Evolutionary conservation across 306 rosid genomes (phyloP), one percentile per base, ranked within the genome.

Genomic region (Senna siamea): DNA sequence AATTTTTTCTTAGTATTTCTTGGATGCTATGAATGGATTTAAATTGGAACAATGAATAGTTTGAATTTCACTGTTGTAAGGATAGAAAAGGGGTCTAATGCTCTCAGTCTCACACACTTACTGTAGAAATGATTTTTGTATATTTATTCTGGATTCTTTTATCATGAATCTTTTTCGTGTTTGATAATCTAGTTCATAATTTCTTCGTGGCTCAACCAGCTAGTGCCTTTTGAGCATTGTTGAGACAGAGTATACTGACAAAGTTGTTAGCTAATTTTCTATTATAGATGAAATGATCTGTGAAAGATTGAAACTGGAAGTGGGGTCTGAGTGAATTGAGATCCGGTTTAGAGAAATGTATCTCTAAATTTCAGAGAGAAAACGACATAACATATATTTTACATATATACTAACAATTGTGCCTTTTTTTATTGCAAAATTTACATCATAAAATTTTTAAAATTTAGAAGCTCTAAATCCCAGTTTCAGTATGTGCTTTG

Each of bases 181-280:
- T 52, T 11, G n/a, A 1, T 68, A 3, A 1, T 17, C 7, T 53
- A 28, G 64, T 62, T 63, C 66, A 32, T 68, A n/a, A 1, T 50
- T 10, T 50, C 5, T 28, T 23, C 17, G 2, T 26, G 48, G 43
- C 20, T 66, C 13, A n/a, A n/a, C 66, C 60, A 2, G n/a, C 11
- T 55, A 62, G 48, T 34, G 72, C 43, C 78, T 58, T 76, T 74
- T 50, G 37, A 59, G 3, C 47, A 40, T 68, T 5, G 50, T 48
- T 22, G 57, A 77, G 67, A 50, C 10, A 64, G 56, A 46, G n/a
- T 9, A 17, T 12, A 75, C 18, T 38, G 7, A 20, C 6, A 30
- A 69, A 53, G 58, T 9, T 63, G 28, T 38, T 9, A 56, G 32
- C 10, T 40, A 10, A 32, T 5, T 54, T 54, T 69, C 14, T 69